Base-by-base conservation (phyloP, 352 stramenopile genomes). In the Phytophthora quininea region DNA sequence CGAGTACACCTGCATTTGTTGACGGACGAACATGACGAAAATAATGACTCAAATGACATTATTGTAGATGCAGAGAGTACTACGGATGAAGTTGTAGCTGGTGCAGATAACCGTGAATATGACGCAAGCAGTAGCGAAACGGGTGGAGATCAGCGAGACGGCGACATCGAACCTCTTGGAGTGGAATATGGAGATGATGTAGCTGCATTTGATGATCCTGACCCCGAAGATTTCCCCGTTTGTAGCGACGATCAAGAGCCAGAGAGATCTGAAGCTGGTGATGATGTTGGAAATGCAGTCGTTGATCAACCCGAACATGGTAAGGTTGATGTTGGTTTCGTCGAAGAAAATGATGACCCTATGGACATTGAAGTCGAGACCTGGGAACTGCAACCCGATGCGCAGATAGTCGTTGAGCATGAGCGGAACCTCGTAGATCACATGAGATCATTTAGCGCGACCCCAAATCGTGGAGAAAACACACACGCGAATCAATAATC, bases 321-420 rank as follows among this genome's bases (percentile, higher is more conserved):
- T 47, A 14, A 24, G 4, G 5, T 4, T 15, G 15, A 47, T 24
- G 15, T 14, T 24, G 15, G 15, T 14, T 6, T 24, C 19, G 40
- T 5, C 19, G 40, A 47, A 24, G 40, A 14, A 14, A 24, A 47
- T 43, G 12, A 43, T 12, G 40, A 47, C 8, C 40, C 5, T 47
- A 14, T 42, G 15, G 32, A 33, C 24, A 62, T 62, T 7, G 45
- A 54, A 19, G 52, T 55, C 29, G 55, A 54, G 19, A 62, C 33
- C 5, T 54, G 52, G 32, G 55, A 9, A 2, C 33, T 62, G 29
- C 45, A 55, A 47, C 11, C 9, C 7, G 46, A 50, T 8, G 19
- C 38, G 29, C 43, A 62, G 2, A 1, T 46, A 9, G 10, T 38
- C 14, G 11, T 55, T 14, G 14, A 47, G 4, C 40, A 47, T 4